Base-by-base conservation (phyloP, 306 rosid species). In the Vigna angularis region DNA sequence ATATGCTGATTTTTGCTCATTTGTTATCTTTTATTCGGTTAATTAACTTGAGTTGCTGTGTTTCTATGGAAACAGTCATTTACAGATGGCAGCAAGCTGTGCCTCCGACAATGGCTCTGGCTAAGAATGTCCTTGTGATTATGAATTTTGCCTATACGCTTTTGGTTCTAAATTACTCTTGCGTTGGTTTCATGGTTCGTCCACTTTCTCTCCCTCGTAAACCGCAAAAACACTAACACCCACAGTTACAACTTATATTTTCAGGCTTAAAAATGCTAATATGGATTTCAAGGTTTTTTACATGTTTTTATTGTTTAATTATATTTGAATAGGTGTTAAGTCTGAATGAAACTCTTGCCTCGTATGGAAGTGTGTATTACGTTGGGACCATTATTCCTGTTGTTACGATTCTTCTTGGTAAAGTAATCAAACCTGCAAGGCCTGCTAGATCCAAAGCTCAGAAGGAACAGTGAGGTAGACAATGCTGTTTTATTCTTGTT, bases 61-160 rank as follows among this genome's bases (percentile, higher is more conserved):
- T 83, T 79, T 66, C 76, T 80, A 74, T 71, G 78, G 72, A 53
- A 85, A 83, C 98, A 95, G 99, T 87, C 82, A 86, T 95, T 71
- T 95, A 93, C 85, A 86, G 94, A 87, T 95, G 98, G 99, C 97
- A 95, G 82, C 98, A 90, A 86, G 90, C 88, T 15, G 64, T 82
- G 53, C 90, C 97, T 80, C 86, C 93, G 50, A 63, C 88, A 52
- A 79, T 72, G 86, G 85, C 86, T 71, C 50, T 84, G 77, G 76
- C 83, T 32, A 95, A 93, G 86, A 89, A 82, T 53, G 76, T 84
- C n/a, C 69, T 93, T 42, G 86, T 78, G 79, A 86, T 95, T 72
- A 17, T 80, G 63, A 95, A 95, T 89, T 93, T 90, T 61, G 83
- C 83, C 56, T 95, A 90, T 87, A 88, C 99, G 30, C 50, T 93